Base-by-base conservation (phyloP, 306 rosid species). In the Vachellia collinsii region DNA sequence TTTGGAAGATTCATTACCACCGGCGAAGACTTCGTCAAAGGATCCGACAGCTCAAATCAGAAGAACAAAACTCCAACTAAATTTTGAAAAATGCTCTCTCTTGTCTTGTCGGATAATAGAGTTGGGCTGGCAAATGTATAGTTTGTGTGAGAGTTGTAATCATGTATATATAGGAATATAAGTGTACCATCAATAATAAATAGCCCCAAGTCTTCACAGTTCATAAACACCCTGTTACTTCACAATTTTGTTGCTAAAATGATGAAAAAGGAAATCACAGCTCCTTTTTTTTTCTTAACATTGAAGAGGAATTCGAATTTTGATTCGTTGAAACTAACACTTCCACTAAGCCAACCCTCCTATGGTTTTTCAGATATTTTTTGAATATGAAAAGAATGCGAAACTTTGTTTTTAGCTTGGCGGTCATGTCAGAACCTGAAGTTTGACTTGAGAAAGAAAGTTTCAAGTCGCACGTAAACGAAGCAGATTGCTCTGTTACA, bases 1-100 rank as follows among this genome's bases (percentile, higher is more conserved):
- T 95, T 59, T 90, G 95, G 98, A 95, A 95, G 90, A 93, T 95
- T 75, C 88, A 95, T 34, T 90, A 95, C 87, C 98, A 93, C 85
- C 85, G 93, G 82, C 88, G 92, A 56, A 82, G 91, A 83, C 89
- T 95, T 13, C 94, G 86, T 7, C 94, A 90, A 61, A 89, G 99
- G 92, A 91, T 95, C 72, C 93, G 85, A 74, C 90, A 86, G 59
- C 96, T 95, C 63, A 89, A 86, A 77, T 68, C 25, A 54, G 94
- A 95, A 81, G 94, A 89, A 25, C 80, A 80, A 80, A 78, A 62
- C 69, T 39, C 79, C 79, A 58, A 81, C 71, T 82, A 86, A 85
- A 77, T 77, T 77, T 56, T 85, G 81, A 82, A 80, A 63, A 80
- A 63, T 76, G 58, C 66, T 48, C 29, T 80, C 62, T 69, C 4